These are phyloP conservation scores for Pichia norvegensis DNA, from an alignment of 1,139 yeast species.

Conservation along the genomic window DNA sequence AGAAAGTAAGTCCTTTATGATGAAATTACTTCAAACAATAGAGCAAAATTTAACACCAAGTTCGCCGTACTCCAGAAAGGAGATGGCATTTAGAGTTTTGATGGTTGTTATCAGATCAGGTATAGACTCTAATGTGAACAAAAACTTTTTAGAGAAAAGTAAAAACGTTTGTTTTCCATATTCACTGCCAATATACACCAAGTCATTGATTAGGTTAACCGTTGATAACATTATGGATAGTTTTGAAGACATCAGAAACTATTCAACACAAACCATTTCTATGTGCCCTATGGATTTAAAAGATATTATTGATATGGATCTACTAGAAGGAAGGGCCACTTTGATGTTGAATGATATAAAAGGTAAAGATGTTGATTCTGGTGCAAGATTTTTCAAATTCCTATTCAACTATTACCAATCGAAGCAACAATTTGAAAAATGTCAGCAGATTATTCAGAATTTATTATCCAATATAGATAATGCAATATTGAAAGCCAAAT, in stretches of 20 bases:
- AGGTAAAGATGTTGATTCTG: constrained; percentile 76
- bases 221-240: constrained; percentile 59
- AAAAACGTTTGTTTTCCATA: constrained; percentile 41
- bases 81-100: constrained; percentile 45
- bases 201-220: constrained; percentile 37
- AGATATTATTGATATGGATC: constrained; percentile 25
- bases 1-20: constrained; percentile 35
- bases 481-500: constrained; percentile 27
- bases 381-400: constrained; percentile 58
- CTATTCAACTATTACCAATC: constrained; percentile 28
- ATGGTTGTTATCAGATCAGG: constrained; percentile 46
- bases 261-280: constrained; percentile 41
- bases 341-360: constrained; percentile 45
- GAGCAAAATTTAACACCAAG: constrained; percentile 47
- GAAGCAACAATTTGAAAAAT: constrained; percentile 18
- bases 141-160: constrained; percentile 32
- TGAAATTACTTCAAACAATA: constrained; percentile 31
- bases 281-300: constrained; percentile 38
- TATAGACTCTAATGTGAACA: constrained; percentile 39
- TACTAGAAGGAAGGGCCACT: constrained; percentile 34
- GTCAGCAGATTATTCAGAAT: constrained; percentile 28
- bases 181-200: constrained; percentile 36
- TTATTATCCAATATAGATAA: constrained; percentile 30
- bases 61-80: constrained; percentile 56
- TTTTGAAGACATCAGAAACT: constrained; percentile 65